These are phyloP conservation scores for Ogataea paraovalis DNA, from an alignment of 805 yeast genomes.

Conservation along the genomic window DNA sequence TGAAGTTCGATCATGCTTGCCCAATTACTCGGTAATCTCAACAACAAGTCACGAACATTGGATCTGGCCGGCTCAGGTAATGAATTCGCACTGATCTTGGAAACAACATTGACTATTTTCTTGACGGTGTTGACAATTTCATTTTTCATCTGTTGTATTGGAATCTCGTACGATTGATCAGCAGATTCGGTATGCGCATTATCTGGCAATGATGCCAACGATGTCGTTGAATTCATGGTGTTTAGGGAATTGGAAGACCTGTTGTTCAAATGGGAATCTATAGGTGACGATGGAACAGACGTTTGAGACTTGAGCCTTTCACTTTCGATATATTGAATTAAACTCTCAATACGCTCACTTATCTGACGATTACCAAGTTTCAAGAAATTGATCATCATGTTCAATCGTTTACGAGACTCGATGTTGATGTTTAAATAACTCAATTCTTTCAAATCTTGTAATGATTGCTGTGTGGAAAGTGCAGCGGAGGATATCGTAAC, in stretches of 20 bases:
- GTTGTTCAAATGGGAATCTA: background rate
- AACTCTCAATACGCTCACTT: slow-evolving; percentile 56
- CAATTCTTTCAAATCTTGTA: slow-evolving; percentile 33
- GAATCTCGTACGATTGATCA: slow-evolving; percentile 15
- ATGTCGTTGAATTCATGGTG: slow-evolving; percentile 17
- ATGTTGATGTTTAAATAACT: slow-evolving; percentile 35
- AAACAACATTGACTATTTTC: slow-evolving; percentile 79
- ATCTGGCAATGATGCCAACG: slow-evolving; percentile 12
- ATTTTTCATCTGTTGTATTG: slow-evolving; percentile 53
- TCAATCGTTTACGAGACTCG: slow-evolving; percentile 71
- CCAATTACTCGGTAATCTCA: slow-evolving; percentile 75
- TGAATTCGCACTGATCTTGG: slow-evolving; percentile 76
- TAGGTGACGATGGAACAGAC: background rate
- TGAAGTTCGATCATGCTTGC: slow-evolving; percentile 35
- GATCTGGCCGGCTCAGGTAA: slow-evolving; percentile 75
- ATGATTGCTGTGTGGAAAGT: slow-evolving; percentile 26
- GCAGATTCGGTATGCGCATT: background rate
- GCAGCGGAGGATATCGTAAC: slow-evolving; percentile 31
- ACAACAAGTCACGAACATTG: slow-evolving; percentile 72
- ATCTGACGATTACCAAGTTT: slow-evolving; percentile 78
- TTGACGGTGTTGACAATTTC: slow-evolving; percentile 88
- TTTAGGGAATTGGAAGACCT: slow-evolving; percentile 6
- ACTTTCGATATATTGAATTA: slow-evolving; percentile 33
- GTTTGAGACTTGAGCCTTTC: slow-evolving; percentile 13
- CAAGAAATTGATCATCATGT: slow-evolving; percentile 74